These are phyloP conservation scores for Pleurotus sapidus DNA, from an alignment of 768 basidiomycete genomes.

Conservation along the genomic window DNA sequence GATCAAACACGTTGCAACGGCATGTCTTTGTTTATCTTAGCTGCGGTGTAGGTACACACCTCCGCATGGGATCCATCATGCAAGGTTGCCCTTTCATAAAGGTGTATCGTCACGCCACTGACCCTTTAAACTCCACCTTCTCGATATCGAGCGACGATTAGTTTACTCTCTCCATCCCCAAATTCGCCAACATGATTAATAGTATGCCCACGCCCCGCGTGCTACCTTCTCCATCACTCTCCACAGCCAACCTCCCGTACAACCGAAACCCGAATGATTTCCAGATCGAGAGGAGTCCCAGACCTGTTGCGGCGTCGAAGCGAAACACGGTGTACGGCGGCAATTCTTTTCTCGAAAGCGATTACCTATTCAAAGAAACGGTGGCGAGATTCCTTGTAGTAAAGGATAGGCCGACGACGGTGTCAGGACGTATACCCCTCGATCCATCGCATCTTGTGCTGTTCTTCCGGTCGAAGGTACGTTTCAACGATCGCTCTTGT, in stretches of 20 bases:
- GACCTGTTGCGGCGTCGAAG: slow-evolving; percentile 30
- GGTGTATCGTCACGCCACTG: not conserved
- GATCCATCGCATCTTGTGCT: slow-evolving; percentile 66
- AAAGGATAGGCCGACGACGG: slow-evolving; percentile 61
- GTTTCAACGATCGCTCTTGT: slow-evolving; percentile 14
- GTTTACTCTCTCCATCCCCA: not conserved
- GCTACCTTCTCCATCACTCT: slow-evolving; percentile 2
- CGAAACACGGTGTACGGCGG: slow-evolving; percentile 24
- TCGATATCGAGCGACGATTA: not conserved
- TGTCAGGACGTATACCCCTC: slow-evolving; percentile 66
- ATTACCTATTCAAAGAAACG: slow-evolving; percentile 50
- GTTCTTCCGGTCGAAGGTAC: slow-evolving; percentile 79
- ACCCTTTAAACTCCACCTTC: not conserved
- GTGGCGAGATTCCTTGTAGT: slow-evolving; percentile 54
- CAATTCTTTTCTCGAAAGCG: slow-evolving; percentile 40
- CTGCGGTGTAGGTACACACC: too few relatives aligned
- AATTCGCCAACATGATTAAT: slow-evolving; percentile 1
- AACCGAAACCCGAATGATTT: slow-evolving; percentile 52
- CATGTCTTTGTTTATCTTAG: slow-evolving; percentile 6
- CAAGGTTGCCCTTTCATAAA: slow-evolving; percentile 1
- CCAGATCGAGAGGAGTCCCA: slow-evolving; percentile 59
- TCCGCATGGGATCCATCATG: not conserved
- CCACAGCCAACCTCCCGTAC: slow-evolving; percentile 25
- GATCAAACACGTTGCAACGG: slow-evolving; percentile 12
- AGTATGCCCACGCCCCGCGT: slow-evolving; percentile 4